Percentiles rank a stretch among this genome's conserved stretches.
phyloP scores from a whole-genome alignment of 345 rosid genomes.

The Laguncularia racemosa region DNA sequence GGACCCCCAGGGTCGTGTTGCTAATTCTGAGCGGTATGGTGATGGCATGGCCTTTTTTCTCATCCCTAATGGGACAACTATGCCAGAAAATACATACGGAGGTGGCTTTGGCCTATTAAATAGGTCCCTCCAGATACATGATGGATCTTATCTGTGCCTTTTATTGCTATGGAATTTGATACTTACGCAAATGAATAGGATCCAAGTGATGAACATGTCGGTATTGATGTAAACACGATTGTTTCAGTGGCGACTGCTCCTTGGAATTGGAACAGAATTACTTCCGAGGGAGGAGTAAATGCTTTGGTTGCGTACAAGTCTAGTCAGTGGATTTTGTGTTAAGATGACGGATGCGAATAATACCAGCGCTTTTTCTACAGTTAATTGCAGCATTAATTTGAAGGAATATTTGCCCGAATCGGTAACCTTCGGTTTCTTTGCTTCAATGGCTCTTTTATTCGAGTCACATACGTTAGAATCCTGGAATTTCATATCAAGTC shows the following conservation, averaged over 20 bases:
- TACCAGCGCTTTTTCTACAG: background rate
- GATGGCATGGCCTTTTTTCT: constrained; percentile 13
- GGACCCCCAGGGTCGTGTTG: constrained; percentile 3
- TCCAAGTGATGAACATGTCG: constrained; percentile 1
- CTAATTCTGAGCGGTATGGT: background rate
- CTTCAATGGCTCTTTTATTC: background rate
- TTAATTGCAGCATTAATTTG: background rate
- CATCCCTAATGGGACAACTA: constrained; percentile 8
- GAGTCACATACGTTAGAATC: constrained; percentile 1
- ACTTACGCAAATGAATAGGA: background rate
- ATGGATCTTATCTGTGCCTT: background rate
- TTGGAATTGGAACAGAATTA: background rate
- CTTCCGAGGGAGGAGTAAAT: background rate
- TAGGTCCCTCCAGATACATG: too few species aligned
- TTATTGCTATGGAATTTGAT: constrained; percentile 14
- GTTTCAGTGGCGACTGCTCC: background rate
- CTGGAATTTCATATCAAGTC: constrained; percentile 5
- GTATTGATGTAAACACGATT: background rate
- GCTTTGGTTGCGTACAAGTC: constrained; percentile 1
- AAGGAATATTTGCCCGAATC: constrained; percentile 1
- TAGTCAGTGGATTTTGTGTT: background rate
- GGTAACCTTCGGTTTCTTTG: constrained; percentile 4
- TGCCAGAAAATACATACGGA: background rate
- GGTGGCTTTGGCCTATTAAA: background rate
- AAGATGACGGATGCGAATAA: background rate